Conservation (phyloP, 371 early-diverging fungal genomes). For the Choanephora cucurbitarum region DNA sequence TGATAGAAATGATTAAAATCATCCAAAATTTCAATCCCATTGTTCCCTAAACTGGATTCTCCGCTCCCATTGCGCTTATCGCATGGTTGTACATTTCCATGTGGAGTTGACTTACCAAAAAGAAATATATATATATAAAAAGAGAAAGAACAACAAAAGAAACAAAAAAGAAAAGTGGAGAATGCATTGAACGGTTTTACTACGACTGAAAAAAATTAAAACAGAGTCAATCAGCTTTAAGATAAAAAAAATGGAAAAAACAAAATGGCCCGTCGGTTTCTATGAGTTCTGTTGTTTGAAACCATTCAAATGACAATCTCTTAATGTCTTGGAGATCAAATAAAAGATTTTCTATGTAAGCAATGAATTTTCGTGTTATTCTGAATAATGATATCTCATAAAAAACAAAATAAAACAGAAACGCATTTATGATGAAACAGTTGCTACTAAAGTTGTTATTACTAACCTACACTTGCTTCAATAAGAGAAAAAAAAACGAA, state of each 20-base stretch:
- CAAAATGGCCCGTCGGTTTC: neutral
- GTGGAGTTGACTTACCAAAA: conserved; percentile 17
- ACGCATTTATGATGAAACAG: too few species aligned
- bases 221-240: conserved; percentile 6
- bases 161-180: neutral
- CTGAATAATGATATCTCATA: too few species aligned
- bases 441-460: too few species aligned
- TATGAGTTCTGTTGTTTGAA: conserved; percentile 1
- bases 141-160: neutral
- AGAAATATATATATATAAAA: conserved; percentile 1
- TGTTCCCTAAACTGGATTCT: conserved; percentile 19
- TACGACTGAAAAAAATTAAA: conserved; percentile 3
- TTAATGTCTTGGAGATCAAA: neutral
- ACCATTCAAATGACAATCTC: neutral
- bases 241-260: conserved; percentile 6
- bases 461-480: too few species aligned
- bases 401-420: too few species aligned
- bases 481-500: too few species aligned
- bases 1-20: neutral
- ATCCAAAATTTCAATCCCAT: neutral
- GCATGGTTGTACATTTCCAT: conserved; percentile 23
- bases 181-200: neutral
- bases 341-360: too few species aligned
- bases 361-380: too few species aligned
- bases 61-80: conserved; percentile 25